Percentiles rank a stretch among this genome's conserved stretches.
Conservation (phyloP, 352 stramenopile genomes). For the Globisporangium heterothallicum region DNA sequence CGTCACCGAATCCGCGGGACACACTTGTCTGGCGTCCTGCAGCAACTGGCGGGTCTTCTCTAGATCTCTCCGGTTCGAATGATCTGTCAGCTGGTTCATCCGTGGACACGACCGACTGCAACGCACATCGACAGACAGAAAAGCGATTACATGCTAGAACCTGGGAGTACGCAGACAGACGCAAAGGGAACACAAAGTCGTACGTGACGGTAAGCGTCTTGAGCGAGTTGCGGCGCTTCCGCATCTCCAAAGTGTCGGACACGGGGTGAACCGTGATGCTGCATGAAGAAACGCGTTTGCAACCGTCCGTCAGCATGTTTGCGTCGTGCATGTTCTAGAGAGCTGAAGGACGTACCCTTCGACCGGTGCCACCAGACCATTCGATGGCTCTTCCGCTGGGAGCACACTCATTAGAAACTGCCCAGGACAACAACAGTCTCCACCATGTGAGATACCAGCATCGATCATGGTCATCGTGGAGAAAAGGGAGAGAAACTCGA, state of each 20-base stretch:
- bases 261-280: slow-evolving; percentile 10
- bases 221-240: slow-evolving; percentile 45
- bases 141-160: not conserved
- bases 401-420: slow-evolving; percentile 80
- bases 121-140: slow-evolving; percentile 3
- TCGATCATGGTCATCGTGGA: not conserved
- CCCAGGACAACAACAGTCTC: slow-evolving; percentile 1
- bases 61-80: slow-evolving; percentile 36
- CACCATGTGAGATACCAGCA: not conserved
- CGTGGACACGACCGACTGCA: slow-evolving; percentile 25
- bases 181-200: not conserved
- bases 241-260: not conserved
- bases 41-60: slow-evolving; percentile 50
- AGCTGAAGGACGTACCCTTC: slow-evolving; percentile 21
- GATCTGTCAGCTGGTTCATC: slow-evolving; percentile 20
- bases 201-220: slow-evolving; percentile 53
- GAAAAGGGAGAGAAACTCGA: not conserved
- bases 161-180: not conserved
- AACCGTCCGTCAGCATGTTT: not conserved
- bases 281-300: not conserved
- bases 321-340: too few species aligned
- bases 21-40: slow-evolving; percentile 40
- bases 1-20: slow-evolving; percentile 29
- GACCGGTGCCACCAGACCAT: slow-evolving; percentile 22
- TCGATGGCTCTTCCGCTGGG: slow-evolving; percentile 42